These are phyloP conservation scores for Pleurotus eryngii DNA, from an alignment of 768 basidiomycete genomes.

Conservation along the genomic window DNA sequence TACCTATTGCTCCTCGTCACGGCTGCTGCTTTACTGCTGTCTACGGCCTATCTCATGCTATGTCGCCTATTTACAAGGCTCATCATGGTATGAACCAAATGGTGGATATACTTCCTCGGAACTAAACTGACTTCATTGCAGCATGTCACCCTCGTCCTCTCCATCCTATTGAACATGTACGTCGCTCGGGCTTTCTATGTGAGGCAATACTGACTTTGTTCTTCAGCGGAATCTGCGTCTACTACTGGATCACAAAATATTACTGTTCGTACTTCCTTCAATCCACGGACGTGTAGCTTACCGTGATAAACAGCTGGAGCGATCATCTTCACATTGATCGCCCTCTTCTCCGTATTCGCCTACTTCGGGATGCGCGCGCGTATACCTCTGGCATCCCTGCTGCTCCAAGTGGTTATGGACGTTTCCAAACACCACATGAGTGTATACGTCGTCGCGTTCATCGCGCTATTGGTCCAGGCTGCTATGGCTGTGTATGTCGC, in stretches of 20 bases:
- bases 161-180: slow-evolving; percentile 62
- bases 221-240: slow-evolving; percentile 65
- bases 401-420: slow-evolving; percentile 83
- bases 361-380: slow-evolving; percentile 72
- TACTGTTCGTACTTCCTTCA: slow-evolving; percentile 47
- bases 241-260: slow-evolving; percentile 71
- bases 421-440: slow-evolving; percentile 79
- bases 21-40: slow-evolving; percentile 63
- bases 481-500: slow-evolving; percentile 59
- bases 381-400: slow-evolving; percentile 75
- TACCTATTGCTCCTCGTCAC: slow-evolving; percentile 76
- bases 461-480: slow-evolving; percentile 69
- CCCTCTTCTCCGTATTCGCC: slow-evolving; percentile 67
- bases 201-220: neutral
- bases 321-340: slow-evolving; percentile 81
- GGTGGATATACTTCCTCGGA: too few species aligned
- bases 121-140: neutral
- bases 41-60: slow-evolving; percentile 64
- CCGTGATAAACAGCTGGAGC: slow-evolving; percentile 57
- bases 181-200: slow-evolving; percentile 18
- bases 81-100: slow-evolving; percentile 46
- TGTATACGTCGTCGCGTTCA: slow-evolving; percentile 75
- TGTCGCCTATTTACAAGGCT: slow-evolving; percentile 67
- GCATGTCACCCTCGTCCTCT: slow-evolving; percentile 66
- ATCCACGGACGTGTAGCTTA: neutral